Percentiles rank a stretch among this genome's conserved stretches.
Conservation (phyloP, 2,329 filamentous ascomycete genomes). For the Alternaria triticimaculans region DNA sequence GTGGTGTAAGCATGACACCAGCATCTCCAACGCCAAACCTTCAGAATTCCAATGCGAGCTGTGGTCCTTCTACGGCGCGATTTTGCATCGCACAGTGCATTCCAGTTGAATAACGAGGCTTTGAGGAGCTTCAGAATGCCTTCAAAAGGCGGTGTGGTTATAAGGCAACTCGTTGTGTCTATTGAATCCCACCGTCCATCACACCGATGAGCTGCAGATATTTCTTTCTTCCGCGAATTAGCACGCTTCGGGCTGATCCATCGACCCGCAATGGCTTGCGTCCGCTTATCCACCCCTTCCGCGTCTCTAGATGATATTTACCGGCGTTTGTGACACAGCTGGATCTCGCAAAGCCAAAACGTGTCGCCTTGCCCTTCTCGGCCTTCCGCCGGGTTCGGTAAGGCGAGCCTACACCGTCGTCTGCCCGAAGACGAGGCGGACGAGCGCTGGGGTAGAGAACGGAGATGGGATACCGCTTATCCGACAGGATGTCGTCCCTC, state of each 20-base stretch:
- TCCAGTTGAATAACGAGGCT: not conserved
- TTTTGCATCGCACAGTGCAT: not conserved
- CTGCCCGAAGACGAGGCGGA: slow-evolving; percentile 18
- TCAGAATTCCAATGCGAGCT: not conserved
- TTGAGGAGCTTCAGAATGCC: not conserved
- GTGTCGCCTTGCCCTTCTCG: not conserved
- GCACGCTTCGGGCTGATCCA: slow-evolving; percentile 15
- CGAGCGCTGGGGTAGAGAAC: slow-evolving; percentile 26
- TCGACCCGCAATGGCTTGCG: slow-evolving; percentile 23
- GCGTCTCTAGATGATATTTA: slow-evolving; percentile 9
- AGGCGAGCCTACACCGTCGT: slow-evolving; percentile 1
- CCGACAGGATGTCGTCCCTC: slow-evolving; percentile 23
- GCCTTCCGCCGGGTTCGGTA: not conserved
- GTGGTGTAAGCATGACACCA: slow-evolving; percentile 18
- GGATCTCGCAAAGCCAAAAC: slow-evolving; percentile 4
- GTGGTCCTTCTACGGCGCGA: not conserved
- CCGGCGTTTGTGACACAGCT: slow-evolving; percentile 18
- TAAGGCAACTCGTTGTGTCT: slow-evolving; percentile 5
- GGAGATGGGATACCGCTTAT: slow-evolving; percentile 21
- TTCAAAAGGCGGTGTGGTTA: slow-evolving; percentile 22
- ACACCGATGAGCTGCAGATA: slow-evolving; percentile 22
- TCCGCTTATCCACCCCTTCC: slow-evolving; percentile 23
- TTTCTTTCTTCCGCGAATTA: slow-evolving; percentile 23
- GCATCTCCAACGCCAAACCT: slow-evolving; percentile 7
- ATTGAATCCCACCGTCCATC: slow-evolving; percentile 16